Base-by-base conservation (phyloP, 108 stramenopile genomes). In the Cyclostephanos invisitatus region DNA sequence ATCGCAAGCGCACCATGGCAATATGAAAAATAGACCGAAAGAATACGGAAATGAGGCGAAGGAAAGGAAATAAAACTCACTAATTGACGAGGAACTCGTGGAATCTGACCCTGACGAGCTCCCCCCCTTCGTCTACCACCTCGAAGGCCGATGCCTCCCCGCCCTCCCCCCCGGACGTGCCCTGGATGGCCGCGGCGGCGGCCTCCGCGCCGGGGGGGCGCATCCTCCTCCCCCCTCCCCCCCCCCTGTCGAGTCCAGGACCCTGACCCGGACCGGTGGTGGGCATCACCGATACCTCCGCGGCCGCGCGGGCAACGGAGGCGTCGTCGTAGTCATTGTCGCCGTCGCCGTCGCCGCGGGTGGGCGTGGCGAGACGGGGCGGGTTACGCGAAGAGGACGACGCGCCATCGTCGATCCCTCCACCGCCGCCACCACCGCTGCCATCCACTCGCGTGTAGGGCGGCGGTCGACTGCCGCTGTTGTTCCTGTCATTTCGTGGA, bases 101-200 rank as follows among this genome's bases (percentile, higher is more conserved):
- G 72, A 93, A 88, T 7, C 82, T 84, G 40, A 73, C 79, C 60
- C 78, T 74, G n/a, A 93, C 89, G 65, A 92, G 46, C 70, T 92
- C 89, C 28, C 89, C 91, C 49, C 80, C 85, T 67, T 90, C 91
- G 72, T 92, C 91, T 15, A 80, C 66, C 8, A 83, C 80, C 40
- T 89, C 86, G 47, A 86, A 85, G 2, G 77, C 56, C 22, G 49
- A 44, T 17, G 54, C 64, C 22, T 65, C 71, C 10, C 77, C 85
- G 6, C 61, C 77, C 9, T 78, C 85, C 24, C 73, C 67, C 24
- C 72, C 79, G 46, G 71, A 53, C 40, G 82, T 88, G 24, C 89
- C 91, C 85, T 90, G 88, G 20, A 90, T 55, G n/a, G 89, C 91
- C 49, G 86, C 83, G 29, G 88, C 82, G 57, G 82, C 85, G n/a